Conservation (phyloP, 768 basidiomycete genomes). For the Termitomyces sp. region DNA sequence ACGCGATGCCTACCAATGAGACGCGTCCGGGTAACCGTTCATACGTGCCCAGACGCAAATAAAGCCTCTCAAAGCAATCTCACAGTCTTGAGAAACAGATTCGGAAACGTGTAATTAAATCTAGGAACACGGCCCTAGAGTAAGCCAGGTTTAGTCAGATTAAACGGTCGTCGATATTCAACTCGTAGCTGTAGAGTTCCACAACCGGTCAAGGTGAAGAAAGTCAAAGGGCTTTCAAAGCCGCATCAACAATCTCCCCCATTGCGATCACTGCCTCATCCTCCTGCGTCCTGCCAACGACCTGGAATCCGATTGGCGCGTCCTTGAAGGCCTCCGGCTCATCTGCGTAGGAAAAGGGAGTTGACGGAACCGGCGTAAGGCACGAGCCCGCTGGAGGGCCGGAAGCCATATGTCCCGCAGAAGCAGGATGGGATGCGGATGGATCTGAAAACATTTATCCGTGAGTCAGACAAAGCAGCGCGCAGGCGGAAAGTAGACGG, state of each 20-base stretch:
- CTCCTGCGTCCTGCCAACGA: slow-evolving; percentile 66
- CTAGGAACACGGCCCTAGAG: too few relatives aligned
- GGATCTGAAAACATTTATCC: slow-evolving; percentile 39
- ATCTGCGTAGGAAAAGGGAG: slow-evolving; percentile 37
- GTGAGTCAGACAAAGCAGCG: not conserved
- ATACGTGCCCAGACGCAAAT: too few relatives aligned
- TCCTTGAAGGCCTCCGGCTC: slow-evolving; percentile 50
- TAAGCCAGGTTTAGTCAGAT: too few relatives aligned
- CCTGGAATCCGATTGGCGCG: slow-evolving; percentile 64
- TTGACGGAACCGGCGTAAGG: slow-evolving; percentile 67
- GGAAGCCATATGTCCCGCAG: slow-evolving; percentile 66
- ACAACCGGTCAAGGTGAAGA: too few relatives aligned
- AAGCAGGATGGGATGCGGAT: slow-evolving; percentile 67
- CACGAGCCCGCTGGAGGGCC: slow-evolving; percentile 64
- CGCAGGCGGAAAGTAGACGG: not conserved
- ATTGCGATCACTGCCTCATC: slow-evolving; percentile 73
- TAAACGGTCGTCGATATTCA: too few relatives aligned
- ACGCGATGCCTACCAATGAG: too few relatives aligned
- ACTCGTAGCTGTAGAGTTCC: too few relatives aligned
- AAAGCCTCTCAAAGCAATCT: too few relatives aligned
- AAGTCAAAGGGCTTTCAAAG: slow-evolving; percentile 30
- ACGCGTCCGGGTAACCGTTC: too few relatives aligned
- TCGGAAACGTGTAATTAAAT: too few relatives aligned
- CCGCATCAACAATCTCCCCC: slow-evolving; percentile 54
- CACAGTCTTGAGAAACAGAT: too few relatives aligned